Evolutionary conservation across 108 stramenopile species (phyloP), one percentile per base, ranked within the genome.

Genomic region (Schizochytrium sp.): DNA sequence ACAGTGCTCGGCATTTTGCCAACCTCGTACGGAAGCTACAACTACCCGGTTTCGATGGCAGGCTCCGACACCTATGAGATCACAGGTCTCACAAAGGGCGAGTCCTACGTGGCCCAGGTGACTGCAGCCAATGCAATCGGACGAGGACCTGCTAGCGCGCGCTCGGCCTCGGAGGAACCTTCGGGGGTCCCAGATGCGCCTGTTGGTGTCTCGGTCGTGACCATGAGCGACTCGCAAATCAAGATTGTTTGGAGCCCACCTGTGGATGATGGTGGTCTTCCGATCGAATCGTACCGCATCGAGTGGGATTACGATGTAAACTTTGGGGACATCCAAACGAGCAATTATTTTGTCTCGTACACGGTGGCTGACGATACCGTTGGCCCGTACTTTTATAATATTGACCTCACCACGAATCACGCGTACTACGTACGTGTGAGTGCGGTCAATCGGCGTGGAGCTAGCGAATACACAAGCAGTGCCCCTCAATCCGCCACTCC

Each of bases 391-490:
- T 94, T 87, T 91, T 92, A 93, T 90, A 95, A 94, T 58, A 95
- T 97, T 72, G 51, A 87, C 93, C 95, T 23, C 45, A 89, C 58
- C 57, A 58, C 72, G 45, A 93, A 16, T 72, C 93, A 19, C 91
- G 93, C 44, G 29, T 87, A 76, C 43, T 96, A 90, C 87, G 96
- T 92, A 43, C 92, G 96, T 12, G 95, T 97, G 29, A 58, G 88
- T 5, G 96, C 96, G 25, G 92, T 91, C 90, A 97, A 97, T 92
- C 95, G 93, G 21, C 92, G 91, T 51, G 93, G 69, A 71, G 94
- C 5, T 5, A 87, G 89, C 0, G 57, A 4, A 1, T 89, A 14
- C 21, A 19, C 8, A 23, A 44, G 59, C 23, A 58, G 92, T 4
- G 72, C 72, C 5, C 93, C 93, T 5, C 5, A 12, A 3, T 89